Conservation (phyloP, 2,329 filamentous ascomycete genomes). For the Fusarium ramigenum region DNA sequence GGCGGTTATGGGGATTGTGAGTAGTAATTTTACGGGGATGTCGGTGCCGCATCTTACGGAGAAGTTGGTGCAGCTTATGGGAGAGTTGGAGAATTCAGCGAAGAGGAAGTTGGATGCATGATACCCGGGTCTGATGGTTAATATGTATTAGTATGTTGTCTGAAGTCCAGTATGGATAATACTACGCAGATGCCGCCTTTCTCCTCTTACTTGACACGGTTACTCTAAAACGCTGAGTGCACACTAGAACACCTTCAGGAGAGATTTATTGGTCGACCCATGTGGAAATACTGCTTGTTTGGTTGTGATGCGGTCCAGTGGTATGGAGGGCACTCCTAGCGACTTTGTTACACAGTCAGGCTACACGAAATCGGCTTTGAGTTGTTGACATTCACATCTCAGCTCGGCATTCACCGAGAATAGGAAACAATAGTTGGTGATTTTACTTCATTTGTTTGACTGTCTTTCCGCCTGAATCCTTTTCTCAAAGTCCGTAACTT, state of each 20-base stretch:
- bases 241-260: background rate
- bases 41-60: constrained; percentile 23
- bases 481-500: background rate
- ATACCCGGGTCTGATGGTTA: background rate
- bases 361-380: rapidly evolving
- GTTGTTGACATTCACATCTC: background rate
- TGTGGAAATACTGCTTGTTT: background rate
- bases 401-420: background rate
- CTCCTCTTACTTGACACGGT: background rate
- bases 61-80: constrained; percentile 31
- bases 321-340: rapidly evolving
- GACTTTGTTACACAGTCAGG: background rate
- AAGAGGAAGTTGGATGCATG: constrained; percentile 25
- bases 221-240: background rate
- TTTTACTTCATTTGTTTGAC: constrained; percentile 11
- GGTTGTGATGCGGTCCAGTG: rapidly evolving
- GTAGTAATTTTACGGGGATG: constrained; percentile 8
- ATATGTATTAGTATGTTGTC: background rate
- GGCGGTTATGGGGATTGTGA: constrained; percentile 15
- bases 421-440: background rate
- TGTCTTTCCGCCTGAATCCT: background rate
- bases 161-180: background rate
- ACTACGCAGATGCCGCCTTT: background rate
- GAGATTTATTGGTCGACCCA: rapidly evolving
- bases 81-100: constrained; percentile 24